Evolutionary conservation across 768 basidiomycete species (phyloP).

Genomic region (Mycena vitilis): DNA sequence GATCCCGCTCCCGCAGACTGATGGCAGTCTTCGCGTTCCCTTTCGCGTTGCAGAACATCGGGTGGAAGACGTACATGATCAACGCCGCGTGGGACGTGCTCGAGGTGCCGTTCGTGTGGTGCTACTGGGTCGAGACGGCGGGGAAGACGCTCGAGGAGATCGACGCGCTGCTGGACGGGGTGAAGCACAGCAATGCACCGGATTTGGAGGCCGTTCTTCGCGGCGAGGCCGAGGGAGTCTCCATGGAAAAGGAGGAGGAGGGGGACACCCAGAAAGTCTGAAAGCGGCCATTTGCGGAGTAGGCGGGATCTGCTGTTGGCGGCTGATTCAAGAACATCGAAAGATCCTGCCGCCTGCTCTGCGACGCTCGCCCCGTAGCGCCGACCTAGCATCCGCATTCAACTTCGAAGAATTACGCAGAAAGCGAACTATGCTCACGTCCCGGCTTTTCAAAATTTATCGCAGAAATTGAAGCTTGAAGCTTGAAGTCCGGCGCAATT

Average conservation of each 20-base stretch:
- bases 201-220: constrained; percentile 38
- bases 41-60: constrained; percentile 35
- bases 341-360: too few species aligned
- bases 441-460: too few species aligned
- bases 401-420: too few species aligned
- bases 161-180: constrained; percentile 38
- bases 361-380: too few species aligned
- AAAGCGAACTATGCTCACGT: too few species aligned
- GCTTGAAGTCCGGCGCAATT: too few species aligned
- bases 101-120: constrained; percentile 35
- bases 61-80: constrained; percentile 42
- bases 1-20: constrained; percentile 18
- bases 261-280: constrained; percentile 15
- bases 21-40: constrained; percentile 41
- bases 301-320: too few species aligned
- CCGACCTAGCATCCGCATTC: too few species aligned
- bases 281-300: not conserved
- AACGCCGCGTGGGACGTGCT: constrained; percentile 40
- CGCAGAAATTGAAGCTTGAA: too few species aligned
- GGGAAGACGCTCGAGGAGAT: constrained; percentile 40
- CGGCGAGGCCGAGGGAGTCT: constrained; percentile 12
- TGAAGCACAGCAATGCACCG: constrained; percentile 36
- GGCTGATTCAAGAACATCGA: too few species aligned
- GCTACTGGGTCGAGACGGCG: constrained; percentile 40
- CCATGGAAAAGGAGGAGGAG: constrained; percentile 10